Evolutionary conservation across 768 basidiomycete genomes (phyloP).

Genomic region (Cantharellus anzutake): DNA sequence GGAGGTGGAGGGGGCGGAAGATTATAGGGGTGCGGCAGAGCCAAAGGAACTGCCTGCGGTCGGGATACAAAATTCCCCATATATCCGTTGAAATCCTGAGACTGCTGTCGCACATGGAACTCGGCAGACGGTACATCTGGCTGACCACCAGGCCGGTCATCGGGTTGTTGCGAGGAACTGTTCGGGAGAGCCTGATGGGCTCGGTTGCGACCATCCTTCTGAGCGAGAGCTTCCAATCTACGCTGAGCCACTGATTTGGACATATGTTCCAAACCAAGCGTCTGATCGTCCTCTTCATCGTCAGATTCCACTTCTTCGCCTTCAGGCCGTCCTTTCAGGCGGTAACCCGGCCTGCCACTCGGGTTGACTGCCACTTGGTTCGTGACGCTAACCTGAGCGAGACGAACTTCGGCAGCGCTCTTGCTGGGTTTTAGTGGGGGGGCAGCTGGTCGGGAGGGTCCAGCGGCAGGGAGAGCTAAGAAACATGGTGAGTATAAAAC

Average conservation of each 20-base stretch:
- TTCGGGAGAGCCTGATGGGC: constrained; percentile 15
- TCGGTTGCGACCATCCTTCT: not conserved
- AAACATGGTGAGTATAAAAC: not conserved
- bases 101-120: not conserved
- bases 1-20: constrained; percentile 45
- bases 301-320: constrained; percentile 12
- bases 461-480: not conserved
- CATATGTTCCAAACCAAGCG: constrained; percentile 5
- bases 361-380: constrained; percentile 1
- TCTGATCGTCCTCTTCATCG: constrained; percentile 11
- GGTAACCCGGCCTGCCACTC: constrained; percentile 9
- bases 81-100: not conserved
- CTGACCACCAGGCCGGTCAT: not conserved
- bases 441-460: constrained; percentile 7
- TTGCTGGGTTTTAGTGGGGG: constrained; percentile 30
- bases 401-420: constrained; percentile 34
- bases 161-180: not conserved
- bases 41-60: constrained; percentile 8
- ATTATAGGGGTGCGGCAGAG: constrained; percentile 38
- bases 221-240: constrained; percentile 8
- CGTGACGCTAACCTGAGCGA: constrained; percentile 14
- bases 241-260: constrained; percentile 12
- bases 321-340: constrained; percentile 6
- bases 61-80: constrained; percentile 4
- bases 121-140: not conserved